Evolutionary conservation across 2,329 filamentous ascomycete genomes (phyloP).

Genomic region (Aureobasidium leucospermi): DNA sequence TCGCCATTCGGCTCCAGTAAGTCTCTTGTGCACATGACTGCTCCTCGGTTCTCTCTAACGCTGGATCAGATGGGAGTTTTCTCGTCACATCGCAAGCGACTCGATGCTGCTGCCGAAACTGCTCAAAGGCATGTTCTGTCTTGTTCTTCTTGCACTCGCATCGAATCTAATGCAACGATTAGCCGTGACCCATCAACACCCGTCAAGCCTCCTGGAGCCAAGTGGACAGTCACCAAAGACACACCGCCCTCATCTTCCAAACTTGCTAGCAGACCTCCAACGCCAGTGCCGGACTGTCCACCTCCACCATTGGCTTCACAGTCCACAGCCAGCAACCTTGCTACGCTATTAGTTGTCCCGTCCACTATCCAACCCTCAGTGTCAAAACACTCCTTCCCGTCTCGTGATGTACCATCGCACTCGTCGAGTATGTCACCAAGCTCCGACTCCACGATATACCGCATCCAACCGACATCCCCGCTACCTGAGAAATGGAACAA

Average conservation of each 20-base stretch:
- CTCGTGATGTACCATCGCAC: background rate
- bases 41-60: background rate
- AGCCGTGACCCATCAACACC: slow-evolving; percentile 1
- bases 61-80: background rate
- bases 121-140: background rate
- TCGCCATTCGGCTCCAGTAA: slow-evolving; percentile 2
- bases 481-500: slow-evolving; percentile 25
- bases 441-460: background rate
- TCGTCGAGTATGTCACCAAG: background rate
- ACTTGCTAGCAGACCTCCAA: slow-evolving; percentile 4
- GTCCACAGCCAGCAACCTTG: background rate
- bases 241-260: slow-evolving; percentile 12
- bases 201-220: background rate
- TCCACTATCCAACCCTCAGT: background rate
- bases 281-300: slow-evolving; percentile 3
- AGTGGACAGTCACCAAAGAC: slow-evolving; percentile 1
- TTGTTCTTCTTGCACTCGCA: background rate
- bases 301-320: background rate
- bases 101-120: background rate
- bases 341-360: background rate
- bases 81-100: background rate
- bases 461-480: slow-evolving; percentile 18
- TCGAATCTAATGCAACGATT: background rate
- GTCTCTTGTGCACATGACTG: background rate
- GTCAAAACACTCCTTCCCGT: background rate